A percentile compares a stretch with the other conserved stretches of the same genome.
Evolutionary conservation across 2,329 filamentous ascomycete genomes (phyloP).

Genomic region (Cercospora canescens): DNA sequence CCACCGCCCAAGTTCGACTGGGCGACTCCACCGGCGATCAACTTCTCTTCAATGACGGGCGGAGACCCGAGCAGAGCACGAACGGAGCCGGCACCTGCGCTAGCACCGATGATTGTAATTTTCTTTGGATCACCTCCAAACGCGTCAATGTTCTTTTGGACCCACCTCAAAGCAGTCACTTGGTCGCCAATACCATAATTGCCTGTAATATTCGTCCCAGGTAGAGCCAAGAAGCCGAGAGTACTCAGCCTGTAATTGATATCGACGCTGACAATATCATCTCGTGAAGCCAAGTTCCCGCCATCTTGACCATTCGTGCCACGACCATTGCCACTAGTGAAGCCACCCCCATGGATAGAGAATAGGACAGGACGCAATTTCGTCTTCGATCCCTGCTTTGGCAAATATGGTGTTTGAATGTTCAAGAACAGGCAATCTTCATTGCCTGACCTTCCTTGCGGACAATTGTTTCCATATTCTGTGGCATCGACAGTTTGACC

Average conservation of each 20-base stretch:
- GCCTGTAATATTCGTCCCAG: conserved; percentile 56
- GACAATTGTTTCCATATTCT: conserved; percentile 48
- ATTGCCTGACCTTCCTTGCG: conserved; percentile 34
- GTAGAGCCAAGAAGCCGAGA: conserved; percentile 59
- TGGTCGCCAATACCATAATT: conserved; percentile 57
- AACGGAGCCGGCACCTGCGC: conserved; percentile 57
- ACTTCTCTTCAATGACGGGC: conserved; percentile 45
- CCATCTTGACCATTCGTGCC: conserved; percentile 47
- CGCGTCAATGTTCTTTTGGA: conserved; percentile 43
- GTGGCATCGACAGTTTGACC: conserved; percentile 50
- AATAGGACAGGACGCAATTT: conserved; percentile 50
- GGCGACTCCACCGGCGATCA: conserved; percentile 48
- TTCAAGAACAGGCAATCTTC: conserved; percentile 54
- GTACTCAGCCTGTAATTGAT: conserved; percentile 63
- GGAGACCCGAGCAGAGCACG: conserved; percentile 56
- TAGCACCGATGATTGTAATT: conserved; percentile 51
- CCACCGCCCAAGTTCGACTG: conserved; percentile 59
- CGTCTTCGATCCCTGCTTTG: conserved; percentile 40
- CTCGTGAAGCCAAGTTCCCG: conserved; percentile 56
- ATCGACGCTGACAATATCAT: conserved; percentile 59
- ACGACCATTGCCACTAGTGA: conserved; percentile 49
- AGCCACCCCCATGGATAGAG: conserved; percentile 59
- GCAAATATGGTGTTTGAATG: conserved; percentile 49
- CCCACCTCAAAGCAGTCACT: conserved; percentile 52
- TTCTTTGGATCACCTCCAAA: conserved; percentile 33